A percentile compares a stretch with the other conserved stretches of the same genome.
phyloP scores from a whole-genome alignment of 2,329 filamentous ascomycete genomes.

The Drechslerella dactyloides region DNA sequence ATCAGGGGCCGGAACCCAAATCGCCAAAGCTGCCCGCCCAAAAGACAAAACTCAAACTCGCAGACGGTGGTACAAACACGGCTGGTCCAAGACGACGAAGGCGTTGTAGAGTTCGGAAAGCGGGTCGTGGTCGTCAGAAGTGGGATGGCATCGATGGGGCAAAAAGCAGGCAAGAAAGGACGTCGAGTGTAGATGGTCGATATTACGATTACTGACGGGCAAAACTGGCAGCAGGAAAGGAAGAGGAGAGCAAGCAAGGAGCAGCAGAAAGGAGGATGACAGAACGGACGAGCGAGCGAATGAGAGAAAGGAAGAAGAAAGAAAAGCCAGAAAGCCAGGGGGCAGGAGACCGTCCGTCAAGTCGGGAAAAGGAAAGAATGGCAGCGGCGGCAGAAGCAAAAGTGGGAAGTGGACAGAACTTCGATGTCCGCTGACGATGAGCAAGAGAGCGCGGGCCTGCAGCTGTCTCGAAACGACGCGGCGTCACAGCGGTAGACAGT shows the following conservation, averaged over 20 bases:
- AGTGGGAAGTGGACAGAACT: constrained; percentile 7
- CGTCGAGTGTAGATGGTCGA: constrained; percentile 2
- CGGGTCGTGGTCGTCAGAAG: neutral
- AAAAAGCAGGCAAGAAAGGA: neutral
- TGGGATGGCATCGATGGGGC: neutral
- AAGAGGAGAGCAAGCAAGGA: constrained; percentile 9
- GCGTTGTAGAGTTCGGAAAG: neutral
- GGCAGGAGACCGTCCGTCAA: neutral
- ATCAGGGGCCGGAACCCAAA: constrained; percentile 7
- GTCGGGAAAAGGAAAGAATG: constrained; percentile 55
- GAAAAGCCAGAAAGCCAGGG: neutral
- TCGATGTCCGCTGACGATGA: constrained; percentile 9
- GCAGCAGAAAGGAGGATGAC: constrained; percentile 9
- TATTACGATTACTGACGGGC: constrained; percentile 2
- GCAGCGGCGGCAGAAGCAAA: constrained; percentile 12
- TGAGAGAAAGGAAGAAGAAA: constrained; percentile 5
- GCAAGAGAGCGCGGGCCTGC: neutral
- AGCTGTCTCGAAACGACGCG: constrained; percentile 6
- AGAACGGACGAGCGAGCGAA: constrained; percentile 12
- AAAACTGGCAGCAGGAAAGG: neutral
- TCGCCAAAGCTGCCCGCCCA: no score
- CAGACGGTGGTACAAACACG: constrained; percentile 7
- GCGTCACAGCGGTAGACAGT: neutral
- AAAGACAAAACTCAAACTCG: constrained; percentile 2
- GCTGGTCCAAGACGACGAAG: neutral